phyloP scores from a whole-genome alignment of 2,329 filamentous ascomycete species.

The Aspergillus pseudoviridinutans region DNA sequence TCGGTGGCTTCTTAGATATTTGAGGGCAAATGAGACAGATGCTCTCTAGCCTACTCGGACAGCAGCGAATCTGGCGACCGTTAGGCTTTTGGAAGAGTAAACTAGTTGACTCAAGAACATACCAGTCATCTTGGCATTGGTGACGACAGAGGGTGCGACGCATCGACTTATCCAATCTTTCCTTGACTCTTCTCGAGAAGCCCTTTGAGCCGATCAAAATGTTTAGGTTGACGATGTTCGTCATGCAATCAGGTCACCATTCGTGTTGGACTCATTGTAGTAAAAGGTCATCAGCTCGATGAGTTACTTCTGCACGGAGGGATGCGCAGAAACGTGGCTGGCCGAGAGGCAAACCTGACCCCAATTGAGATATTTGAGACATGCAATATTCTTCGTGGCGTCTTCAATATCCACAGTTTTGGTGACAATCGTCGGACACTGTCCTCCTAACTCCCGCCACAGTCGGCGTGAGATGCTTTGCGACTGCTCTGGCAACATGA shows the following conservation, averaged over 20 bases:
- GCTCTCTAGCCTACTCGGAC: conserved; percentile 45
- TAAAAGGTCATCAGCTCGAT: conserved; percentile 31
- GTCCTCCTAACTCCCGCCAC: conserved; percentile 46
- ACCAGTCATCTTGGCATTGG: conserved; percentile 25
- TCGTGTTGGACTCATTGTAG: conserved; percentile 29
- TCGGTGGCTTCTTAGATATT: conserved; percentile 25
- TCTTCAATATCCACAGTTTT: conserved; percentile 40
- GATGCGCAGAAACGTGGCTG: conserved; percentile 46
- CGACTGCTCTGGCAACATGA: conserved; percentile 39
- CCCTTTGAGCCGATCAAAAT: conserved; percentile 39
- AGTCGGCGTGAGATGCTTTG: conserved; percentile 45
- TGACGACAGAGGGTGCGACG: conserved; percentile 40
- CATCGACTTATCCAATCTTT: conserved; percentile 31
- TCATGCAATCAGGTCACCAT: conserved; percentile 20
- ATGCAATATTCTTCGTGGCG: conserved; percentile 43
- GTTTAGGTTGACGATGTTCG: conserved; percentile 41
- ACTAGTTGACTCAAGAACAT: no score
- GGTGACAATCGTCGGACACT: conserved; percentile 44
- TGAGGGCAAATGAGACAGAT: conserved; percentile 41
- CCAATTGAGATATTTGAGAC: conserved; percentile 41
- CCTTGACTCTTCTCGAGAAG: conserved; percentile 38
- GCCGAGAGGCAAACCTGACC: conserved; percentile 42
- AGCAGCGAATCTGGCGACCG: conserved; percentile 34
- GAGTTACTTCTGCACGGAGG: conserved; percentile 36
- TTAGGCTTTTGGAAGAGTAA: no score